Conservation (phyloP, 1,284 basidiomycete genomes). For the Exobasidium cylindrosporum region DNA sequence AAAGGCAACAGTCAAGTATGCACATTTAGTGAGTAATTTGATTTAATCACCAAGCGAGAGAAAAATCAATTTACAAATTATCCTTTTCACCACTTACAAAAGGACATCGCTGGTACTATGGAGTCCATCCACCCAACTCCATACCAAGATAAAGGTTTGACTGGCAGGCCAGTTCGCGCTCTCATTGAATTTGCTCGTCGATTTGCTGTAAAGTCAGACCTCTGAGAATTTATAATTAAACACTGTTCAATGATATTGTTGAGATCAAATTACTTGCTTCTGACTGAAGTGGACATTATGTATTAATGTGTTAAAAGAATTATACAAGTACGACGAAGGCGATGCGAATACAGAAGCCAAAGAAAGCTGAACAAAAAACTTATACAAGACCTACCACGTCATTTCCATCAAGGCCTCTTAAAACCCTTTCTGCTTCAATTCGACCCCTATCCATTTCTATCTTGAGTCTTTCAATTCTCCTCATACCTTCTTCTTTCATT, state of each 20-base stretch:
- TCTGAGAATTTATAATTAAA: constrained; percentile 14
- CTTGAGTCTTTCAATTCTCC: constrained; percentile 22
- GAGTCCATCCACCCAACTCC: constrained; percentile 56
- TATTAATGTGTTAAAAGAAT: neutral
- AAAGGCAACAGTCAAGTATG: constrained; percentile 37
- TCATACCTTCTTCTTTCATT: constrained; percentile 24
- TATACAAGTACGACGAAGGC: neutral
- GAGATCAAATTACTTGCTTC: too few relatives aligned
- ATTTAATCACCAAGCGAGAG: too few relatives aligned
- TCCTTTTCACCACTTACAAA: neutral
- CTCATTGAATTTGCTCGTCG: constrained; percentile 57
- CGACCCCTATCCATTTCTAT: constrained; percentile 16
- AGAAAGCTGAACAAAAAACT: neutral
- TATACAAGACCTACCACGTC: too few relatives aligned
- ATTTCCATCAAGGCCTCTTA: constrained; percentile 13
- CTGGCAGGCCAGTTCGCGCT: constrained; percentile 72
- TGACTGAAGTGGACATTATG: too few relatives aligned
- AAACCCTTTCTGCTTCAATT: constrained; percentile 17
- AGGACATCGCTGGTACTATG: constrained; percentile 79
- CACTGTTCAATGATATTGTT: too few relatives aligned
- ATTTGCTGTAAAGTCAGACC: constrained; percentile 24
- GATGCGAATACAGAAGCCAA: neutral
- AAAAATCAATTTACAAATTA: too few relatives aligned
- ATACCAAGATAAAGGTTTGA: constrained; percentile 72
- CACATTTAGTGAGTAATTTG: constrained; percentile 31